These are phyloP conservation scores for Diaporthe destruens DNA, from an alignment of 2,329 filamentous ascomycete species.

Conservation along the genomic window DNA sequence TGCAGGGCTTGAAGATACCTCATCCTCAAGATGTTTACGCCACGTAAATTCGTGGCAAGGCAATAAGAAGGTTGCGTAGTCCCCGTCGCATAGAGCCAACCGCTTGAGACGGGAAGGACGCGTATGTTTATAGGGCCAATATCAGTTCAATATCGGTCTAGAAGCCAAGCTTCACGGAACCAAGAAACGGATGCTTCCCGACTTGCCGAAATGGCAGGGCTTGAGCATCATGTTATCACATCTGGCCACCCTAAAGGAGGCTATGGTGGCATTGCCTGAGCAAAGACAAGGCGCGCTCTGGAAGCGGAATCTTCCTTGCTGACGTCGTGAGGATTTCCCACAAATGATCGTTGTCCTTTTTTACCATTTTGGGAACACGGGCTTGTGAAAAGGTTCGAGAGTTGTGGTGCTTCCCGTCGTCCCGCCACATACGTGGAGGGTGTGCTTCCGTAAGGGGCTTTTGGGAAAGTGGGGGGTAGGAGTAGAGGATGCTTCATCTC, in stretches of 20 bases:
- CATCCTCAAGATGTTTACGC: constrained; percentile 28
- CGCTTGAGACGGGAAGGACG: background rate
- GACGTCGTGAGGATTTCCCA: constrained; percentile 37
- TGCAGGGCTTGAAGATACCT: constrained; percentile 39
- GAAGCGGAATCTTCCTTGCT: constrained; percentile 1
- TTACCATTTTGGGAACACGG: background rate
- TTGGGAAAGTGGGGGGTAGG: constrained; percentile 29
- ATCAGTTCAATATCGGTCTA: constrained; percentile 10
- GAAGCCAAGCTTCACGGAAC: constrained; percentile 12
- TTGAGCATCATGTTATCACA: background rate
- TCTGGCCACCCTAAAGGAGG: constrained; percentile 15
- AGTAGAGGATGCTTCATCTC: constrained; percentile 2
- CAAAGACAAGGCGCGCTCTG: background rate
- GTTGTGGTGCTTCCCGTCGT: constrained; percentile 22
- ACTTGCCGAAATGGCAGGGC: constrained; percentile 2
- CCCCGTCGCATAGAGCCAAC: no score
- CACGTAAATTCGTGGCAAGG: background rate
- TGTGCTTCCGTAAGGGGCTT: constrained; percentile 34
- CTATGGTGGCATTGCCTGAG: constrained; percentile 11
- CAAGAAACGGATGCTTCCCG: constrained; percentile 10
- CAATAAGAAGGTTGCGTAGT: background rate
- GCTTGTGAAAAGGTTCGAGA: background rate
- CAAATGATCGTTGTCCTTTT: constrained; percentile 34
- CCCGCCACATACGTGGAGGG: constrained; percentile 36
- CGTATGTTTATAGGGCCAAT: constrained; percentile 20